Evolutionary conservation across 2,329 filamentous ascomycete genomes (phyloP), one percentile per base, ranked within the genome.

Genomic region (Ceratocystis albifundus): DNA sequence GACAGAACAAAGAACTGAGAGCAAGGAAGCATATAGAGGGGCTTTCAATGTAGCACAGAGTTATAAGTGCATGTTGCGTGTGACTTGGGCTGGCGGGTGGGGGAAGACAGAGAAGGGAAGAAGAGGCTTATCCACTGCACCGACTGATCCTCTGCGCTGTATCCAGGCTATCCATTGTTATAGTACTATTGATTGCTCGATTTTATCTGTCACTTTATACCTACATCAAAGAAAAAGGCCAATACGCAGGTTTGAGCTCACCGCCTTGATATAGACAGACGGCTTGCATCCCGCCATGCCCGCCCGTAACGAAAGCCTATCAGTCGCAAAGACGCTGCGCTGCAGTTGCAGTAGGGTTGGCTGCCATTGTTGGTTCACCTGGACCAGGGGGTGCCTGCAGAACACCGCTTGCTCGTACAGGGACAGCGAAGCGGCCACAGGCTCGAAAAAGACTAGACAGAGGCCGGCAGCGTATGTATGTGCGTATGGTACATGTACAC

Each of bases 251-350:
- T 7, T 50, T 22, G 46, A 50, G 53, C 53, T 28, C 53, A 57
- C 53, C 53, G 53, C 53, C 53, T 57, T 57, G 53, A 57, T 57
- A 57, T 57, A 57, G 53, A 57, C 53, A 57, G 53, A 57, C 53
- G 22, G 22, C 22, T 28, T 30, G 53, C 8, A 55, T 28, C 20
- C 50, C 50, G 8, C 50, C 20, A 30, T 22, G 46, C 46, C 46
- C 46, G 46, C 17, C 46, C 2, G 15, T 20, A 48, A 3, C 17
- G 4, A 20, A 48, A 48, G 45, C 45, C 45, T 20, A 48, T 8
- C 45, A 50, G n/a, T 50, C 7, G 20, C 6, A 20, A 50, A 50
- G 17, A 20, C 46, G 17, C n/a, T 50, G 46, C n/a, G 17, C 15
- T n/a, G 15, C 45, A 48, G 45, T 17, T 20, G 45, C 46, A 50